Evolutionary conservation across 768 basidiomycete genomes (phyloP).

Genomic region (Lentinula sp.): DNA sequence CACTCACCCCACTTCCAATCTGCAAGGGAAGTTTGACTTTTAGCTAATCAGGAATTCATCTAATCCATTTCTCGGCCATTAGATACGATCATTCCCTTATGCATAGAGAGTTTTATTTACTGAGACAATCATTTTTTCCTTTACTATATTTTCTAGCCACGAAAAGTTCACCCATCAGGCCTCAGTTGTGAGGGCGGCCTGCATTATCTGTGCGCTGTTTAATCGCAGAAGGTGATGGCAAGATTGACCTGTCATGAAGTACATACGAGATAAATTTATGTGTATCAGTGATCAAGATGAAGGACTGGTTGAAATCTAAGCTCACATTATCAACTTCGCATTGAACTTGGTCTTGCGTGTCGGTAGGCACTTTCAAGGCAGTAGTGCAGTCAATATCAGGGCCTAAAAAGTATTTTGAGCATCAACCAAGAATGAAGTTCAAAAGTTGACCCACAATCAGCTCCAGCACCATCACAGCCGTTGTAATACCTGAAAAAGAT

Average conservation of each 20-base stretch:
- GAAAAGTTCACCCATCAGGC: too few relatives aligned
- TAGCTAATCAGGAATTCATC: too few relatives aligned
- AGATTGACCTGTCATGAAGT: background rate
- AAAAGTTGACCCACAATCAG: slow-evolving; percentile 16
- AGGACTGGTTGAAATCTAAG: background rate
- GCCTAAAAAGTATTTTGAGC: slow-evolving; percentile 13
- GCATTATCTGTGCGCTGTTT: background rate
- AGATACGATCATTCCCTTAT: too few relatives aligned
- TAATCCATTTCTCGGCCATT: too few relatives aligned
- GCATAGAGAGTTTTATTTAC: too few relatives aligned
- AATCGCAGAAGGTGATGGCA: slow-evolving; percentile 6
- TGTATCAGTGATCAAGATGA: background rate
- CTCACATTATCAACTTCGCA: slow-evolving; percentile 25
- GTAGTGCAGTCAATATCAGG: slow-evolving; percentile 20
- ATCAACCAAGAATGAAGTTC: too few relatives aligned
- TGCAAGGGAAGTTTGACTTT: too few relatives aligned
- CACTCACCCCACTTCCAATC: too few relatives aligned
- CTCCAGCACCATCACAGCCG: slow-evolving; percentile 21
- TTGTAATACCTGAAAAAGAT: slow-evolving; percentile 17
- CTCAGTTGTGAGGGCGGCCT: too few relatives aligned
- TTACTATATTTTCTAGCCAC: too few relatives aligned
- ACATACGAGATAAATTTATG: too few relatives aligned
- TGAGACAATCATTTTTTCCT: too few relatives aligned
- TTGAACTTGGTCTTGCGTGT: slow-evolving; percentile 25
- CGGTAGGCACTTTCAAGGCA: slow-evolving; percentile 22